Evolutionary conservation across 192 early-diverging fungal genomes (phyloP).

Genomic region (Backusella luteola): DNA sequence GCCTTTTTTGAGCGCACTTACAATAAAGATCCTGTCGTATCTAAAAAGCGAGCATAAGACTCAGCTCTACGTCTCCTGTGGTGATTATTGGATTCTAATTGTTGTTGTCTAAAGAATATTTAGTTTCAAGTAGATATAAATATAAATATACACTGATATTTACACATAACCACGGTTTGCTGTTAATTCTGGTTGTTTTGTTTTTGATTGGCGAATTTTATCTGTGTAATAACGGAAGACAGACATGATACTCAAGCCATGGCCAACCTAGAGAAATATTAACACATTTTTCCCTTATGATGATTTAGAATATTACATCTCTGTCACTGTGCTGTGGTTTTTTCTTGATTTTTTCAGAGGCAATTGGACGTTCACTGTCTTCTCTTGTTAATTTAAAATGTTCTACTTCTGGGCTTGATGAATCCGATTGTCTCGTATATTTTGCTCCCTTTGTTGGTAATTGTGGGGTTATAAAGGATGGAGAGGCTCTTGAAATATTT

Average conservation of each 20-base stretch:
- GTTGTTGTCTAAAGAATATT: constrained; percentile 15
- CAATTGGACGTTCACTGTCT: constrained; percentile 36
- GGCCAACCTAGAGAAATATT: background rate
- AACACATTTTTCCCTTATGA: background rate
- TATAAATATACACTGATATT: background rate
- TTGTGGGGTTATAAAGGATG: constrained; percentile 30
- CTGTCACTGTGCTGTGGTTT: constrained; percentile 18
- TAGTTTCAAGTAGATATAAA: background rate
- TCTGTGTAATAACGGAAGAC: constrained; percentile 40
- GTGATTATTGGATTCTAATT: constrained; percentile 26
- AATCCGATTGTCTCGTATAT: constrained; percentile 15
- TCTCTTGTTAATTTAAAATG: constrained; percentile 39
- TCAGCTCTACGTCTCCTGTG: constrained; percentile 36
- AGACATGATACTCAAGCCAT: constrained; percentile 27
- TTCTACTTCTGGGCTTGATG: constrained; percentile 13
- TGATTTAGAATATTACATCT: constrained; percentile 9
- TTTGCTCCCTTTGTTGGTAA: background rate
- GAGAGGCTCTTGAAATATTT: constrained; percentile 4
- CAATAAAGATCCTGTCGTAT: constrained; percentile 49
- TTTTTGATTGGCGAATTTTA: constrained; percentile 34
- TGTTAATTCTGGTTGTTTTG: background rate
- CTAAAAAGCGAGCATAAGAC: constrained; percentile 54
- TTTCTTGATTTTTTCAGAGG: constrained; percentile 41
- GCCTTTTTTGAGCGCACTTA: constrained; percentile 21
- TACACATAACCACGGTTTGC: constrained; percentile 38